phyloP scores from a whole-genome alignment of 2,329 filamentous ascomycete species.

The Emergomyces africanus region DNA sequence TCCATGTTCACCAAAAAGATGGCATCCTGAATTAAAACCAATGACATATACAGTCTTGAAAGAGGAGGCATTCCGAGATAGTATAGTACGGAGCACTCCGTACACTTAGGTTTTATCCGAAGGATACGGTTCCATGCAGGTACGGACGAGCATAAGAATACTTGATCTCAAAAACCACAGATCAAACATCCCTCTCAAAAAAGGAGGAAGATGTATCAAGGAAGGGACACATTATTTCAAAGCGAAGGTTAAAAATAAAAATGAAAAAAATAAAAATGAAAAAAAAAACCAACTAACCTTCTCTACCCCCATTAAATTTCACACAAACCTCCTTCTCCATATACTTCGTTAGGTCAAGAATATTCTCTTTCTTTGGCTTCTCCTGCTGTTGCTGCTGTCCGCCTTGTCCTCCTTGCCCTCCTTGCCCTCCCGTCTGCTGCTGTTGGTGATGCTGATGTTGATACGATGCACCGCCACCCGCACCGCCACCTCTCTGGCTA shows the following conservation, averaged over 20 bases:
- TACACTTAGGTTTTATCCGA: not conserved
- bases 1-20: not conserved
- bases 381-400: slow-evolving; percentile 44
- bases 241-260: no score
- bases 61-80: not conserved
- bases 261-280: not conserved
- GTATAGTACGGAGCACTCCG: no score
- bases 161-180: not conserved
- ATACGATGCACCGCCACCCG: slow-evolving; percentile 15
- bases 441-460: slow-evolving; percentile 6
- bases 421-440: slow-evolving; percentile 39
- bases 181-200: not conserved
- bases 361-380: slow-evolving; percentile 95
- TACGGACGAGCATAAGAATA: not conserved
- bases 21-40: not conserved
- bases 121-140: not conserved
- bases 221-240: no score
- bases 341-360: slow-evolving; percentile 87
- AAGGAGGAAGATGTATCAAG: no score
- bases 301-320: slow-evolving; percentile 90
- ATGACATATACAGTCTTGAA: not conserved
- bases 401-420: slow-evolving; percentile 24
- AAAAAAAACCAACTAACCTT: slow-evolving; percentile 46
- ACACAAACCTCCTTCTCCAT: slow-evolving; percentile 93
- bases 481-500: slow-evolving; percentile 36